Base-by-base conservation (phyloP, 352 stramenopile species). In the Plasmopara viticola region DNA sequence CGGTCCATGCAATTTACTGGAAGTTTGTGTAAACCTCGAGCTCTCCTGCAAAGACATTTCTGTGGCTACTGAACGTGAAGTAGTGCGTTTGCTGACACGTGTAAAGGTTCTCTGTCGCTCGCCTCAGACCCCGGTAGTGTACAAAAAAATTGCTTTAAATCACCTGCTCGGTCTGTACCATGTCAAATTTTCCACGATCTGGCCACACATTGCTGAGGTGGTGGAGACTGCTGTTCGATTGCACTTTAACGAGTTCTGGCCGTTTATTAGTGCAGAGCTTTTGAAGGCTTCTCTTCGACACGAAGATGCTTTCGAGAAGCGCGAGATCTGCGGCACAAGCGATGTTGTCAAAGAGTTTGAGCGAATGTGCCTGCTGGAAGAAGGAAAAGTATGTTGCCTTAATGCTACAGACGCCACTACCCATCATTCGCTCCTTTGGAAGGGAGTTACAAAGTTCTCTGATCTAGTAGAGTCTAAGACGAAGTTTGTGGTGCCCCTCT, bases 151-250 rank as follows among this genome's bases (percentile, higher is more conserved):
- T 20, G 80, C 84, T 3, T 61, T 87, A 28, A 78, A 86, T 41
- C 81, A 90, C 15, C 58, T 94, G 25, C 68, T 92, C 33, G 85
- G 85, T 46, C 57, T 94, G 15, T 92, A 88, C 61, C 84, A 95
- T 52, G 81, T 95, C 51, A 95, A 95, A 56, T 93, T 94, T 48
- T 77, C 85, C 7, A 89, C 79, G 5, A 78, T 95, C 56, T 95
- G 85, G 85, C 51, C 79, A 9, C 85, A 95, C 38, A 63, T 95
- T 18, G 64, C 81, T 0, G 77, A 89, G 18, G 79, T 80, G 1
- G 62, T 95, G 31, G 80, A 87, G 14, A 67, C 74, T 30, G 66
- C 76, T 10, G 64, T 74, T 6, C 51, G 66, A 13, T 50, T 72
- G 15, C 67, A 90, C 15, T 87, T 90, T 50, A 61, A 72, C 10